Percentiles rank a stretch among this genome's conserved stretches.
phyloP scores from a whole-genome alignment of 331 rosid species.

The Rosa hybrid region DNA sequence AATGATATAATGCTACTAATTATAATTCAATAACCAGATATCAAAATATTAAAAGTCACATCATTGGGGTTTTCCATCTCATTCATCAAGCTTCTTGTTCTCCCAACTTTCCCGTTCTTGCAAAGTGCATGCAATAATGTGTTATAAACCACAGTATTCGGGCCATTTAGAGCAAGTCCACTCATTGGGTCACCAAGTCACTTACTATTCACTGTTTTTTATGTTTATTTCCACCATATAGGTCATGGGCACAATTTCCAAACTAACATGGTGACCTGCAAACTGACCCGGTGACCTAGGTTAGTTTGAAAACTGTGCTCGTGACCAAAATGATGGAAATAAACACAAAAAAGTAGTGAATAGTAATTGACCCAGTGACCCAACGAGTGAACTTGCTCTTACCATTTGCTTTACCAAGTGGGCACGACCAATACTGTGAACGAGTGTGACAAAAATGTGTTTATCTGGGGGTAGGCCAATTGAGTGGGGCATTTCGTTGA shows the following conservation, averaged over 20 bases:
- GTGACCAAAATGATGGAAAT: slow-evolving; percentile 16
- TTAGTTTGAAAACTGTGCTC: too few species aligned
- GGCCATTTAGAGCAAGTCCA: slow-evolving; percentile 24
- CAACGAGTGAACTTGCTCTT: too few species aligned
- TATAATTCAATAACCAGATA: slow-evolving; percentile 47
- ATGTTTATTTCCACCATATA: too few species aligned
- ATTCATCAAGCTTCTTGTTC: slow-evolving; percentile 80
- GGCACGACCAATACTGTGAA: slow-evolving; percentile 56
- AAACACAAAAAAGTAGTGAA: slow-evolving; percentile 20
- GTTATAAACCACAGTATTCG: slow-evolving; percentile 65
- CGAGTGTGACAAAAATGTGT: slow-evolving; percentile 51
- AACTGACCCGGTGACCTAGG: too few species aligned
- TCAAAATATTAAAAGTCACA: slow-evolving; percentile 62
- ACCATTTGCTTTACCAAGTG: slow-evolving; percentile 36
- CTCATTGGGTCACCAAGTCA: too few species aligned
- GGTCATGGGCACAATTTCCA: too few species aligned
- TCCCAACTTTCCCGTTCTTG: slow-evolving; percentile 68
- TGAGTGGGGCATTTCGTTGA: slow-evolving; percentile 70
- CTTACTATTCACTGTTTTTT: too few species aligned
- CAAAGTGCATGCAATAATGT: slow-evolving; percentile 75
- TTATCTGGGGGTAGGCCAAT: slow-evolving; percentile 54
- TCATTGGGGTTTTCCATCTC: slow-evolving; percentile 62
- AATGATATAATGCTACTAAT: too few species aligned
- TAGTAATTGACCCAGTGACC: too few species aligned
- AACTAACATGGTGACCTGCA: too few species aligned